Percentiles rank a stretch among this genome's conserved stretches.
Conservation (phyloP, 768 basidiomycete species). For the Rhizopogon vesiculosus region DNA sequence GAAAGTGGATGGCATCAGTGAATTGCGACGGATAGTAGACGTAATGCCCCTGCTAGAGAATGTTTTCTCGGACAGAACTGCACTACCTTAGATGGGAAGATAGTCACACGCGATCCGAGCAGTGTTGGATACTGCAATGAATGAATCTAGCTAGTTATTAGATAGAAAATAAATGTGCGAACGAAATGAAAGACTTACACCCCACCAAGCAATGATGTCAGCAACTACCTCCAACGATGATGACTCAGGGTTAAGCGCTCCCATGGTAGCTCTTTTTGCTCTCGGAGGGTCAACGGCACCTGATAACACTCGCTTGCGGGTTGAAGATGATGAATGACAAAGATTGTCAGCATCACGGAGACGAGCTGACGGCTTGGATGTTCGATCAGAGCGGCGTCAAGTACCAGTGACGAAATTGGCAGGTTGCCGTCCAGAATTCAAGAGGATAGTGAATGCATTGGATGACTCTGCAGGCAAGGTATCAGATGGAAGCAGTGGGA, state of each 20-base stretch:
- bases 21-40: constrained; percentile 14
- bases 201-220: too few relatives aligned
- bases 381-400: not conserved
- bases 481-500: not conserved
- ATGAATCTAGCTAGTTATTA: not conserved
- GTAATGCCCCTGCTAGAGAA: constrained; percentile 25
- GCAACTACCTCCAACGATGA: too few relatives aligned
- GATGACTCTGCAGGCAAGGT: not conserved
- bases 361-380: not conserved
- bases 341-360: not conserved
- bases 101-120: constrained; percentile 8
- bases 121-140: constrained; percentile 13
- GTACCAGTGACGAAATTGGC: not conserved
- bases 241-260: too few relatives aligned
- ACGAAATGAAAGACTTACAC: too few relatives aligned
- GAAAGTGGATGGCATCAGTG: constrained; percentile 19
- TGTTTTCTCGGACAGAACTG: constrained; percentile 17
- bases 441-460: too few relatives aligned
- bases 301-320: not conserved
- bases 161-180: too few relatives aligned
- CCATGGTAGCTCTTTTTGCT: not conserved
- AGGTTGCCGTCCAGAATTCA: not conserved
- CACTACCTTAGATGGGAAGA: constrained; percentile 22
- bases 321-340: not conserved
- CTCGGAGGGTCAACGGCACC: not conserved